Percentiles rank a stretch among this genome's conserved stretches.
These are phyloP conservation scores for Diutina sp. DNA, from an alignment of 1,139 yeast genomes.

Conservation along the genomic window DNA sequence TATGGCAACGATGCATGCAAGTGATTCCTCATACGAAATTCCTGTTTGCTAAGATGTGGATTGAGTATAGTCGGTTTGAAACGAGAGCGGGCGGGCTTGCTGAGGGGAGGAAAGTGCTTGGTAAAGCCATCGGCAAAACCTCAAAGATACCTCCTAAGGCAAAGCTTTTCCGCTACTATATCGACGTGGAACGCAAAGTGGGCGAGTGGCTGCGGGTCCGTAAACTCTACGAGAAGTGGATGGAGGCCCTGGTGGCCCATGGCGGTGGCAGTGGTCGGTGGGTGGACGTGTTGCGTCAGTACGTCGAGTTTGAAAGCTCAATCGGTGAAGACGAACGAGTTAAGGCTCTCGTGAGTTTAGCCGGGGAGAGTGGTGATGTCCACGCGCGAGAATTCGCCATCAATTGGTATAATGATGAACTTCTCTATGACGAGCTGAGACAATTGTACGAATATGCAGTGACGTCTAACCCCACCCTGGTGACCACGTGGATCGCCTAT, in stretches of 20 bases:
- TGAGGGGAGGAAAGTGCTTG: slow-evolving; percentile 58
- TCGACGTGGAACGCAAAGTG: slow-evolving; percentile 38
- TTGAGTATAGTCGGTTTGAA: slow-evolving; percentile 59
- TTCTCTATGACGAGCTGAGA: slow-evolving; percentile 47
- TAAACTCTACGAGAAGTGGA: slow-evolving; percentile 51
- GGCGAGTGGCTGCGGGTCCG: slow-evolving; percentile 77
- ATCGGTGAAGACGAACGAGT: slow-evolving; percentile 64
- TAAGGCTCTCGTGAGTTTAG: slow-evolving; percentile 28
- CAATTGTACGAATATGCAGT: slow-evolving; percentile 33
- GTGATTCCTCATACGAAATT: slow-evolving; percentile 45
- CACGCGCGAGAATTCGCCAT: slow-evolving; percentile 23
- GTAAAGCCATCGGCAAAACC: slow-evolving; percentile 54
- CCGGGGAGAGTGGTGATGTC: neutral
- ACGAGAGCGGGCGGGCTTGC: slow-evolving; percentile 41
- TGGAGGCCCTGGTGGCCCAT: slow-evolving; percentile 38
- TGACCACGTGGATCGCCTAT: slow-evolving; percentile 48
- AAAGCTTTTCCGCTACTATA: slow-evolving; percentile 50
- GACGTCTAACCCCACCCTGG: slow-evolving; percentile 11
- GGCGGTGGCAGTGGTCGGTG: slow-evolving; percentile 6
- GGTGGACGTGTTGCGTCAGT: slow-evolving; percentile 23
- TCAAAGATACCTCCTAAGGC: slow-evolving; percentile 35
- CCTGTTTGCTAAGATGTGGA: slow-evolving; percentile 69
- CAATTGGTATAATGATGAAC: slow-evolving; percentile 46
- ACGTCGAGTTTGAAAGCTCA: slow-evolving; percentile 54
- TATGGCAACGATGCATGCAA: slow-evolving; percentile 38